A percentile compares a stretch with the other conserved stretches of the same genome.
phyloP scores from a whole-genome alignment of 192 early-diverging fungal genomes.

The Tieghemiomyces parasiticus region DNA sequence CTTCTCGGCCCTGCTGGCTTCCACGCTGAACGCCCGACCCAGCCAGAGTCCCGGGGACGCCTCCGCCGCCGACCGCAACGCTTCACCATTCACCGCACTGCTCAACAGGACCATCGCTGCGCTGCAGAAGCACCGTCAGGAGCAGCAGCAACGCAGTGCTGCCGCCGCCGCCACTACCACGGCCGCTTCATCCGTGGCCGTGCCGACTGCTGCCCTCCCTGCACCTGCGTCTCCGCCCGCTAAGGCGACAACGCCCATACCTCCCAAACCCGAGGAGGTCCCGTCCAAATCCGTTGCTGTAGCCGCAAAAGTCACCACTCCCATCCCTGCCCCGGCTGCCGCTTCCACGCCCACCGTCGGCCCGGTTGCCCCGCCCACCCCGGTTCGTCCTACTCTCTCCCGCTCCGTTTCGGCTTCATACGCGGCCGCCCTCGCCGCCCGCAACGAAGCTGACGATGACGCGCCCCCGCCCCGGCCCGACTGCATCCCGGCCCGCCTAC shows the following conservation, averaged over 20 bases:
- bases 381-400: neutral
- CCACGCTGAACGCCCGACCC: slow-evolving; percentile 7
- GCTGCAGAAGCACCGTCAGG: slow-evolving; percentile 10
- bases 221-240: no score
- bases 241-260: no score
- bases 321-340: slow-evolving; percentile 19
- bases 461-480: slow-evolving; percentile 9
- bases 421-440: slow-evolving; percentile 7
- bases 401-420: neutral
- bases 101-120: slow-evolving; percentile 9
- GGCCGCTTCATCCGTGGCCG: neutral
- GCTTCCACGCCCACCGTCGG: slow-evolving; percentile 18
- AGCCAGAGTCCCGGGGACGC: neutral
- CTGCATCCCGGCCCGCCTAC: slow-evolving; percentile 8
- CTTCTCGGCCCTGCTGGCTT: slow-evolving; percentile 4
- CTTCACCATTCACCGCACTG: slow-evolving; percentile 7
- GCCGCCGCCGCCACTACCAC: neutral
- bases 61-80: neutral
- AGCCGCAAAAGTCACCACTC: slow-evolving; percentile 17
- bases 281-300: slow-evolving; percentile 1
- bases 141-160: neutral
- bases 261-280: neutral
- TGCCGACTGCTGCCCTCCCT: neutral
- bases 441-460: slow-evolving; percentile 1
- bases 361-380: slow-evolving; percentile 20